A percentile compares a stretch with the other conserved stretches of the same genome.
Evolutionary conservation across 2,329 filamentous ascomycete genomes (phyloP).

Genomic region (Apiospora rasikravindrae): DNA sequence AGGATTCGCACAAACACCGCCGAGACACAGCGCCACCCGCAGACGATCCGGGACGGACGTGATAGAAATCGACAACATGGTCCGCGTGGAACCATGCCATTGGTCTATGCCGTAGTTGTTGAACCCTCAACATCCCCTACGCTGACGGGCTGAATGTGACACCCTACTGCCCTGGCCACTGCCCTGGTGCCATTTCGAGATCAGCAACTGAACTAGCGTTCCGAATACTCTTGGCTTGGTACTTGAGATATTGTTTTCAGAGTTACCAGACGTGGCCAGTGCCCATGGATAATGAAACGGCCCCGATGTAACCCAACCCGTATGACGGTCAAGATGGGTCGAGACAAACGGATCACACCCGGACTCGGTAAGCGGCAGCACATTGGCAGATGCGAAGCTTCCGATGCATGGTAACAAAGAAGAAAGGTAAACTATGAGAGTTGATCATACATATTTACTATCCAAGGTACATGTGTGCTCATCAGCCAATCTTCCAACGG

Average conservation of each 20-base stretch:
- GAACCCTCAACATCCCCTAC: not conserved
- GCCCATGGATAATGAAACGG: not conserved
- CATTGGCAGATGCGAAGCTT: not conserved
- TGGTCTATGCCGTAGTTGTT: not conserved
- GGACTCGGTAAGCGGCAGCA: not conserved
- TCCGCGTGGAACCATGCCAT: not conserved
- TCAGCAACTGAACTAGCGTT: not conserved
- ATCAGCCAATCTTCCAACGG: not conserved
- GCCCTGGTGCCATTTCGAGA: not conserved
- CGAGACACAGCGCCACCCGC: not conserved
- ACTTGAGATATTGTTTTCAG: not conserved
- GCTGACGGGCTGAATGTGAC: not conserved
- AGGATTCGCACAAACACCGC: not conserved
- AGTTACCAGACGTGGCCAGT: not conserved
- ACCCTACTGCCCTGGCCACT: not conserved
- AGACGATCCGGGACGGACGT: not conserved
- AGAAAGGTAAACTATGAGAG: not conserved
- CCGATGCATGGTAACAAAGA: not conserved
- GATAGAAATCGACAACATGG: not conserved
- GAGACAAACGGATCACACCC: not conserved
- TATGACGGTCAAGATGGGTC: not conserved
- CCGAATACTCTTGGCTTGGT: not conserved
- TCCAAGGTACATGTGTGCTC: not conserved
- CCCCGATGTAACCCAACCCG: not conserved
- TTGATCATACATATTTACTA: not conserved